A percentile compares a stretch with the other conserved stretches of the same genome.
phyloP scores from a whole-genome alignment of 495 filamentous ascomycete genomes.

The Penicillium silybi region DNA sequence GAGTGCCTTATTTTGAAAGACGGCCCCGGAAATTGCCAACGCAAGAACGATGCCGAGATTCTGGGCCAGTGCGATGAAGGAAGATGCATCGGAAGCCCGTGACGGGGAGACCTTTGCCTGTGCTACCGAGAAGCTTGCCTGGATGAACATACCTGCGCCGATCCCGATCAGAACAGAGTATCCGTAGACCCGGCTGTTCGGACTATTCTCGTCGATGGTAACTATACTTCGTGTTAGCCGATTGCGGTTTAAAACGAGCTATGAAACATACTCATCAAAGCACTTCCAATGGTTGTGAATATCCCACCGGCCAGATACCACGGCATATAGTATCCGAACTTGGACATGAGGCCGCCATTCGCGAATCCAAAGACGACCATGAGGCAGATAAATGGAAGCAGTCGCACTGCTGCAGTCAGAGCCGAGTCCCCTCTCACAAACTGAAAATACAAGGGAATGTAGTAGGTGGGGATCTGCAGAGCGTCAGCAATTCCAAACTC shows the following conservation, averaged over 20 bases:
- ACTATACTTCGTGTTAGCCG: neutral
- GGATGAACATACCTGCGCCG: slow-evolving; percentile 49
- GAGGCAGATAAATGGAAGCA: slow-evolving; percentile 56
- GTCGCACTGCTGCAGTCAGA: slow-evolving; percentile 48
- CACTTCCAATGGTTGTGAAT: slow-evolving; percentile 46
- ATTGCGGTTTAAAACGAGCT: neutral
- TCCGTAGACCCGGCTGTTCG: slow-evolving; percentile 3
- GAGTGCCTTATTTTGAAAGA: slow-evolving; percentile 47
- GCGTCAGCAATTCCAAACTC: neutral
- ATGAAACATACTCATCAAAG: slow-evolving; percentile 41
- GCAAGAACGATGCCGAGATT: slow-evolving; percentile 49
- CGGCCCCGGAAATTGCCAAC: slow-evolving; percentile 53
- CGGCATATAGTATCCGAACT: slow-evolving; percentile 53
- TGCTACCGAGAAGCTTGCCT: slow-evolving; percentile 52
- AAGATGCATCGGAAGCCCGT: slow-evolving; percentile 41
- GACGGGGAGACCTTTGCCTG: slow-evolving; percentile 41
- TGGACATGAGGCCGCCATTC: slow-evolving; percentile 50
- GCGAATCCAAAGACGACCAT: slow-evolving; percentile 43
- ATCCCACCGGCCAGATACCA: slow-evolving; percentile 52
- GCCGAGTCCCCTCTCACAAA: slow-evolving; percentile 50
- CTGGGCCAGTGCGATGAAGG: slow-evolving; percentile 53
- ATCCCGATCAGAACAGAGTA: slow-evolving; percentile 46
- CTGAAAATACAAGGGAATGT: slow-evolving; percentile 55
- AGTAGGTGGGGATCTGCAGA: slow-evolving; percentile 26
- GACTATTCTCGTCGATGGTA: slow-evolving; percentile 7